Percentiles rank a stretch among this genome's conserved stretches.
These are phyloP conservation scores for Phytophthora boehmeriae DNA, from an alignment of 352 stramenopile genomes.

Conservation along the genomic window DNA sequence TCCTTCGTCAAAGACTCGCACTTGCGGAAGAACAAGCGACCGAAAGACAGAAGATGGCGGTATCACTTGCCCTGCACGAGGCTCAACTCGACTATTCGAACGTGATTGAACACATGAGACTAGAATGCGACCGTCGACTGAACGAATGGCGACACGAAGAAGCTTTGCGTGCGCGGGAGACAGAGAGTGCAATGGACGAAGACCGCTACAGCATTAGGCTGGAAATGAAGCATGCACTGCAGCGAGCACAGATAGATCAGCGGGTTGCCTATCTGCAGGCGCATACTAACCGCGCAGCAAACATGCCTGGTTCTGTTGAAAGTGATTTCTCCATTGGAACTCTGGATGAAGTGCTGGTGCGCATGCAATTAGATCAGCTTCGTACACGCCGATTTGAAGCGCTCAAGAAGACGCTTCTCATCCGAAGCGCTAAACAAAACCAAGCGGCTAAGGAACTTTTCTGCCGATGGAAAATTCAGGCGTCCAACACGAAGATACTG, in stretches of 20 bases:
- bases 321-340: slow-evolving; percentile 54
- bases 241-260: slow-evolving; percentile 70
- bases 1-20: slow-evolving; percentile 60
- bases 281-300: slow-evolving; percentile 23
- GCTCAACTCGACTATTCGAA: slow-evolving; percentile 52
- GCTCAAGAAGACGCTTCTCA: slow-evolving; percentile 64
- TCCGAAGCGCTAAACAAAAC: slow-evolving; percentile 50
- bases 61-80: slow-evolving; percentile 54
- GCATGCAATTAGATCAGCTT: slow-evolving; percentile 66
- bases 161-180: slow-evolving; percentile 58
- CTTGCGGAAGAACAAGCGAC: slow-evolving; percentile 54
- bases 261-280: slow-evolving; percentile 54
- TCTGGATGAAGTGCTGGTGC: slow-evolving; percentile 67
- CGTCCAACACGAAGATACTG: slow-evolving; percentile 29
- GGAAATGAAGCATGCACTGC: slow-evolving; percentile 64
- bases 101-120: slow-evolving; percentile 49
- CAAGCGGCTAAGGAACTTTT: slow-evolving; percentile 39
- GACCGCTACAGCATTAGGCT: slow-evolving; percentile 70
- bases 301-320: slow-evolving; percentile 9
- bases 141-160: slow-evolving; percentile 64
- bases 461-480: slow-evolving; percentile 48
- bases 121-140: slow-evolving; percentile 55
- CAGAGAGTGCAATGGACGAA: slow-evolving; percentile 57
- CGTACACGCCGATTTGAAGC: slow-evolving; percentile 67
- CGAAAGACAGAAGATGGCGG: slow-evolving; percentile 58